Conservation (phyloP, 179 eudicot species). For the Carnegiea gigantea region DNA sequence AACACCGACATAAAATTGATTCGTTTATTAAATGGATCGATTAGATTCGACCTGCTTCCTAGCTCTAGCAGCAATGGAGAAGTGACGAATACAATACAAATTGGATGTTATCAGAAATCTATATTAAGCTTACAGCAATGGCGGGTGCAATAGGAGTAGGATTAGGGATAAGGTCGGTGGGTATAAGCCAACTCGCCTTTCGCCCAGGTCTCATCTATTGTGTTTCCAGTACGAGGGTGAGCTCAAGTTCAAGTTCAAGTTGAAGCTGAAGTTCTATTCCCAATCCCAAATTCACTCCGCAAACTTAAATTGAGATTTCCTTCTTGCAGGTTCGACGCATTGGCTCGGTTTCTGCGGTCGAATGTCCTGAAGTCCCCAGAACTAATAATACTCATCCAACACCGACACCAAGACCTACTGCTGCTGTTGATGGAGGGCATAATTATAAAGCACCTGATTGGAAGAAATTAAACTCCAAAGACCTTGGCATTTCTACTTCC, state of each 20-base stretch:
- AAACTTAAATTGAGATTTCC: not conserved
- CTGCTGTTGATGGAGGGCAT: not conserved
- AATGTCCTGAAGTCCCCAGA: conserved; percentile 21
- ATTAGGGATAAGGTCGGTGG: conserved; percentile 9
- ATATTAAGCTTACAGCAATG: conserved; percentile 4
- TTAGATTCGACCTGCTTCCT: no score
- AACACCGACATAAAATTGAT: no score
- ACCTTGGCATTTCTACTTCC: conserved; percentile 60
- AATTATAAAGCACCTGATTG: conserved; percentile 30
- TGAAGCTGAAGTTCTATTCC: not conserved
- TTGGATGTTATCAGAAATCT: not conserved
- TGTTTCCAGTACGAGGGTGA: conserved; percentile 12
- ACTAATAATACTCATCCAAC: not conserved
- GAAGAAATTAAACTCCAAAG: conserved; percentile 67
- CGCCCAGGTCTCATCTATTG: conserved; percentile 18
- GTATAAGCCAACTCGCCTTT: conserved; percentile 17
- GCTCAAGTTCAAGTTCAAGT: not conserved
- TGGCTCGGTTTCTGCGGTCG: conserved; percentile 21
- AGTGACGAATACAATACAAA: no score
- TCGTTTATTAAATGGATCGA: no score
- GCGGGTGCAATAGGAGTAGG: conserved; percentile 6
- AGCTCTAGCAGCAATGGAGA: no score
- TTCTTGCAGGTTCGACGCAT: conserved; percentile 20
- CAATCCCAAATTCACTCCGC: not conserved
- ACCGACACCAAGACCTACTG: not conserved